Evolutionary conservation across 176 grass and related monocot genomes (phyloP).

Genomic region (Typha latifolia): DNA sequence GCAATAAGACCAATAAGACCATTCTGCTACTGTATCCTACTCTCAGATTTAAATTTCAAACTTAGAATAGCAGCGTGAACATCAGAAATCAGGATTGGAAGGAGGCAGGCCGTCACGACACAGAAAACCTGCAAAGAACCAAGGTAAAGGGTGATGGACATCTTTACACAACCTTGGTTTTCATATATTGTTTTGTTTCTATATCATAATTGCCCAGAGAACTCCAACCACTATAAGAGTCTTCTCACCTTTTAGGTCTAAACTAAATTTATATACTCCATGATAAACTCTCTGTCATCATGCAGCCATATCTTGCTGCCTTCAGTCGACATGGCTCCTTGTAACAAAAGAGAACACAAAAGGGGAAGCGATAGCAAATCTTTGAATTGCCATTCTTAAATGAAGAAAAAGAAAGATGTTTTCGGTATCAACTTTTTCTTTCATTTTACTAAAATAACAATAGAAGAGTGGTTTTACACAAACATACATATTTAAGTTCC

Average conservation of each 20-base stretch:
- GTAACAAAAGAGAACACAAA: slow-evolving; percentile 55
- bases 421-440: too few relatives aligned
- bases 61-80: slow-evolving; percentile 67
- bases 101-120: slow-evolving; percentile 42
- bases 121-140: slow-evolving; percentile 80
- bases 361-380: slow-evolving; percentile 37
- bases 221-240: slow-evolving; percentile 42
- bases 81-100: slow-evolving; percentile 54
- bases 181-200: slow-evolving; percentile 23
- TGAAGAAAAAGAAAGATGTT: not conserved
- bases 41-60: slow-evolving; percentile 35
- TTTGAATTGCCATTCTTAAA: not conserved
- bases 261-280: slow-evolving; percentile 48
- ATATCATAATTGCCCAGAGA: slow-evolving; percentile 30
- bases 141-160: slow-evolving; percentile 82
- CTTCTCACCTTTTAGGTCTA: slow-evolving; percentile 64
- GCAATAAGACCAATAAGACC: slow-evolving; percentile 11
- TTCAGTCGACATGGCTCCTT: slow-evolving; percentile 49
- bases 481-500: not conserved
- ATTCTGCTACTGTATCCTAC: slow-evolving; percentile 8
- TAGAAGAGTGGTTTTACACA: not conserved
- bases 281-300: slow-evolving; percentile 41
- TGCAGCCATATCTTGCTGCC: slow-evolving; percentile 52
- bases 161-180: slow-evolving; percentile 39
- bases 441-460: too few relatives aligned